Evolutionary conservation across 2,329 filamentous ascomycete species (phyloP), one percentile per base, ranked within the genome.

Genomic region (Colletotrichum sp.): DNA sequence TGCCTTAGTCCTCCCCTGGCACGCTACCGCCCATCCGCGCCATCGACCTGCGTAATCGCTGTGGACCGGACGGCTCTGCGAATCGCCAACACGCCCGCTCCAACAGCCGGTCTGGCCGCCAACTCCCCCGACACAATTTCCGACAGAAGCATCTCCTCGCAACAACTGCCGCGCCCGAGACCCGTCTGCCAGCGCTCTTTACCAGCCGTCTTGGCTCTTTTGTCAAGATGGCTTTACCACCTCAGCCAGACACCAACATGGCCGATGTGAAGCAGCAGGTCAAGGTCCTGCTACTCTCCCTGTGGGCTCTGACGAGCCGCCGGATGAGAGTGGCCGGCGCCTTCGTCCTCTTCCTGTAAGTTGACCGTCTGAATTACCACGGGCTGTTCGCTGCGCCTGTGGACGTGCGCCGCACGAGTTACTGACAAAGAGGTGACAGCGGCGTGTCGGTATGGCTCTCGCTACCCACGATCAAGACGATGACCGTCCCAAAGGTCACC

Each of bases 251-350:
- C 48, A 77, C 74, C 39, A 78, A 68, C 28, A 75, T 81, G 74
- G 48, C 75, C 55, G 77, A 78, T 24, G 34, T 79, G 59, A 79
- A 76, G 76, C 74, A 77, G 39, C 78, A 80, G 64, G 39, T 78
- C 13, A 81, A 79, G 60, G 71, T 69, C 28, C 69, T 84, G 21
- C 57, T 70, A 8, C 36, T 80, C 24, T 79, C 80, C 30, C 65
- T 81, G 52, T 86, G 84, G 85, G 77, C 79, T 18, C 80, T 79
- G 74, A 85, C 81, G 4, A 83, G 81, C 16, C 81, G 83, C 52
- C 83, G 85, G 10, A 83, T 85, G 78, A 81, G 82, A 57, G 60
- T 83, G 10, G 73, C 80, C 18, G 79, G 79, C 48, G 78, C 78
- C 6, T 76, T 84, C 28, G 52, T 84, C 16, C n/a, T 84, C n/a